Evolutionary conservation across 768 basidiomycete genomes (phyloP), one percentile per base, ranked within the genome.

Genomic region (Collybia nuda): DNA sequence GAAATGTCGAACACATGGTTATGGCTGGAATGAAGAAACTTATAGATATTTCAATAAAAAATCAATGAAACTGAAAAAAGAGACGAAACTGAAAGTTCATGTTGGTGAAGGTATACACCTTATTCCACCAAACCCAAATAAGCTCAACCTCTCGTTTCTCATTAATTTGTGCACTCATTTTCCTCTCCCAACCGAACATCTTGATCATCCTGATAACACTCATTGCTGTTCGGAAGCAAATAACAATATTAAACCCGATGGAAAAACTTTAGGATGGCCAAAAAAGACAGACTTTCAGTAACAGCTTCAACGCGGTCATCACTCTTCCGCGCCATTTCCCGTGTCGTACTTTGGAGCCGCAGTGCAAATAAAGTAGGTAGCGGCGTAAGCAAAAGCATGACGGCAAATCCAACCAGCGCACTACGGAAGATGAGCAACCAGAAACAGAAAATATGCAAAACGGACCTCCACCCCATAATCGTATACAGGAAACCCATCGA

Each of bases 131-230:
- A 28, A 84, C 67, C 63, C 73, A 75, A 5, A 52, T 45, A 8
- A 91, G 67, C 62, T 91, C 88, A 0, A 74, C 73, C 37, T 83
- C 76, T 42, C 88, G 76, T 56, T 80, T 81, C 35, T 74, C 73
- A 17, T 73, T 64, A 37, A 91, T 71, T 37, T 72, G 70, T 7
- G 73, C 60, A 19, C 75, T 68, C 58, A 85, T 76, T 36, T 77
- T 74, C 50, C 76, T 73, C 72, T 84, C 76, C 77, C 87, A 78
- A 6, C 75, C 87, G 57, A 89, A 87, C 47, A 88, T 69, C 65
- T 89, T 88, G 59, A 86, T 70, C 80, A 86, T 85, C 11, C 84
- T 74, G 7, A 85, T 65, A 18, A 81, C 76, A 49, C 74, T 77
- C 56, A 82, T 69, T 2, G 73, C 82, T 82, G 32, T 44, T 1